A percentile compares a stretch with the other conserved stretches of the same genome.
These are phyloP conservation scores for Pythium angustatum DNA, from an alignment of 352 stramenopile genomes.

Conservation along the genomic window DNA sequence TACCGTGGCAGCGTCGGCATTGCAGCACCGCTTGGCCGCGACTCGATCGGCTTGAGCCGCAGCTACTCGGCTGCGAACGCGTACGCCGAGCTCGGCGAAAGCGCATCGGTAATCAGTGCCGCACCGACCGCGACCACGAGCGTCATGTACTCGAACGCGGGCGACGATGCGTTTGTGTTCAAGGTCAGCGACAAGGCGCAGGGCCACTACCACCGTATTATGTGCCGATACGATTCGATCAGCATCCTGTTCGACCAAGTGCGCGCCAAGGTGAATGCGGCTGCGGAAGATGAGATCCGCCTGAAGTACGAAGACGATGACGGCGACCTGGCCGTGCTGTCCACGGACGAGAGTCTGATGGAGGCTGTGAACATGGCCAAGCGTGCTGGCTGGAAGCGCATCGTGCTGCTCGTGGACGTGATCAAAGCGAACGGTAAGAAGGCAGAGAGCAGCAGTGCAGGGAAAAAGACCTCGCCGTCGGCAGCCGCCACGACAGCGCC, in stretches of 20 bases:
- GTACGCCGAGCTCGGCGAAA: constrained; percentile 85
- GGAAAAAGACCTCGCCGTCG: constrained; percentile 30
- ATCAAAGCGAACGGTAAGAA: constrained; percentile 44
- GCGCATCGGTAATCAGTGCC: constrained; percentile 83
- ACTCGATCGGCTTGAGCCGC: constrained; percentile 35
- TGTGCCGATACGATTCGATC: constrained; percentile 78
- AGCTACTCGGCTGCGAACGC: constrained; percentile 58
- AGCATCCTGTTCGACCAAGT: constrained; percentile 74
- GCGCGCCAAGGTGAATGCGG: constrained; percentile 76
- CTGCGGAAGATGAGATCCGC: constrained; percentile 56
- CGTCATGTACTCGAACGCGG: constrained; percentile 63
- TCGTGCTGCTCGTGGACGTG: constrained; percentile 82
- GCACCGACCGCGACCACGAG: constrained; percentile 76
- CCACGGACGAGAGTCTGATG: constrained; percentile 81
- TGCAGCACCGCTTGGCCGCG: constrained; percentile 33
- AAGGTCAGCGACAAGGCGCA: constrained; percentile 84
- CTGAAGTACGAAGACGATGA: constrained; percentile 91
- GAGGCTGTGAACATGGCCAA: constrained; percentile 88
- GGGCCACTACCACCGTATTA: constrained; percentile 85
- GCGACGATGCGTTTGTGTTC: constrained; percentile 84
- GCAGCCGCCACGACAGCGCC: constrained; percentile 9
- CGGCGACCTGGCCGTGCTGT: constrained; percentile 81
- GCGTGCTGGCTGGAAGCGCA: constrained; percentile 80
- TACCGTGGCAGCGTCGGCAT: constrained; percentile 45
- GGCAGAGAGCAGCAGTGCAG: constrained; percentile 30